phyloP scores from a whole-genome alignment of 352 stramenopile species.

The Globisporangium mamillatum region DNA sequence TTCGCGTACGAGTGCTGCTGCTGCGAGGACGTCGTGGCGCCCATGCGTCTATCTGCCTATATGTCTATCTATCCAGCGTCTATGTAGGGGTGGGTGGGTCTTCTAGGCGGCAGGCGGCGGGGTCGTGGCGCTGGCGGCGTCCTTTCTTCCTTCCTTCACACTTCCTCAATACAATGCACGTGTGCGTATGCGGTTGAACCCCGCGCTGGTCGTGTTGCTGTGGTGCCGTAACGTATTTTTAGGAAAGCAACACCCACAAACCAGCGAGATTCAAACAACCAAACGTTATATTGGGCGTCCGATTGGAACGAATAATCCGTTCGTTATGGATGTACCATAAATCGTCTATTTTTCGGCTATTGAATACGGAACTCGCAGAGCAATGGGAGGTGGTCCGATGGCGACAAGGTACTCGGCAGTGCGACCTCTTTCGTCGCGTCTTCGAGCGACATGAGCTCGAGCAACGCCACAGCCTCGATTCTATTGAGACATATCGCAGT shows the following conservation, averaged over 20 bases:
- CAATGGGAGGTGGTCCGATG: slow-evolving; percentile 75
- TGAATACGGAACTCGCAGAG: slow-evolving; percentile 52
- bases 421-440: slow-evolving; percentile 58
- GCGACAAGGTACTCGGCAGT: slow-evolving; percentile 62
- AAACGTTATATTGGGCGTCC: neutral
- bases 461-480: slow-evolving; percentile 43
- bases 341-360: neutral
- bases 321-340: neutral
- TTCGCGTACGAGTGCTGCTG: slow-evolving; percentile 12
- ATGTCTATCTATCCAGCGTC: neutral
- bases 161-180: neutral
- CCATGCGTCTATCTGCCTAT: slow-evolving; percentile 28
- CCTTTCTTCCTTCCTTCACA: neutral
- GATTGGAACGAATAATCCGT: neutral
- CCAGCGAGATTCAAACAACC: neutral
- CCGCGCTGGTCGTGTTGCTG: neutral
- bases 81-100: neutral
- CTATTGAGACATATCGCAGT: slow-evolving; percentile 12
- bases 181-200: neutral
- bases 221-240: neutral
- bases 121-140: too few relatives aligned
- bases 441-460: slow-evolving; percentile 67
- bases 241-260: neutral
- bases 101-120: neutral
- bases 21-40: slow-evolving; percentile 36